Base-by-base conservation (phyloP, 2,329 filamentous ascomycete genomes). In the Mariannaea sp. region DNA sequence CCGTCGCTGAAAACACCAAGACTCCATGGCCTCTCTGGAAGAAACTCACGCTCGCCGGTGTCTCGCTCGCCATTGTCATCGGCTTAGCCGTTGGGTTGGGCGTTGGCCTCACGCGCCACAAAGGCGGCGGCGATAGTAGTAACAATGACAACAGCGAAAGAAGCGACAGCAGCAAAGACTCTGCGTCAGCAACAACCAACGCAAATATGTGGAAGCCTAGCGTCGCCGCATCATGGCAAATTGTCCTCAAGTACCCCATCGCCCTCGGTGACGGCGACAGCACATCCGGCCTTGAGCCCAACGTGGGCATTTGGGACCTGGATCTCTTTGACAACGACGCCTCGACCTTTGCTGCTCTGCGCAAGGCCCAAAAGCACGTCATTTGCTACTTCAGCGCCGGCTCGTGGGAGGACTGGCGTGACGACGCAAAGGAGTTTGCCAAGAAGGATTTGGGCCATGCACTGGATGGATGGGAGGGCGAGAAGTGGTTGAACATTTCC, bases 321-420 rank as follows among this genome's bases (percentile, higher is more conserved):
- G 75, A 79, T 10, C 70, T 87, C 38, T 87, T 80, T 68, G 84
- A 87, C 67, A 84, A 75, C 60, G 46, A 65, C 20, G 57, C 51
- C 2, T 45, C 58, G 12, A 69, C 68, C 2, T 67, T 88, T 53
- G 76, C 83, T 55, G 73, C 85, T 10, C 84, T 86, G 68, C 74
- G 79, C 51, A 82, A 80, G 44, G 68, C 73, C 5, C 80, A 78
- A 7, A 81, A 81, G 65, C 84, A 81, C 56, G 81, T 89, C 48
- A 85, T 90, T 53, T 91, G 88, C 74, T 91, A 91, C 71, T 90
- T 90, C 73, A 87, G 83, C 45, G 86, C 85, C 0, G 88, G 88
- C 1, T 86, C 82, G 7, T 89, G 80, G 61, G 88, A 91, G 70
- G 67, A 83, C 45, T 83, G 79, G 73, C 78, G 87, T 3, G 70